Conservation (phyloP, 352 stramenopile species). For the Pythium oligandrum region DNA sequence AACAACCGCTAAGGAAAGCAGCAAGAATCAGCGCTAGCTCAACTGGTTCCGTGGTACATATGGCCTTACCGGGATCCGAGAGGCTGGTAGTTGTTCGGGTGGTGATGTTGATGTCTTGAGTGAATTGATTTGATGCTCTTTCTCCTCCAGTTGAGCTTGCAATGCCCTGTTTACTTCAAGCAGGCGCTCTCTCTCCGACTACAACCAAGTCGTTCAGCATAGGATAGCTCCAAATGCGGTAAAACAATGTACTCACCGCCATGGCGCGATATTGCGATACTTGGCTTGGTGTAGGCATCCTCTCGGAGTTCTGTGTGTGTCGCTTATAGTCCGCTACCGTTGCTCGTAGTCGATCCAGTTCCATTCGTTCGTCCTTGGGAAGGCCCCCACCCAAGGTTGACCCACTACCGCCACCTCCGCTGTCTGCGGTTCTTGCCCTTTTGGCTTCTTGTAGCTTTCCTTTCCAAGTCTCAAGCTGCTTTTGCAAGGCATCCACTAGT, state of each 20-base stretch:
- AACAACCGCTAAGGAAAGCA: no score
- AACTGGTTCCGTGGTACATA: neutral
- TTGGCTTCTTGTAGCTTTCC: constrained; percentile 45
- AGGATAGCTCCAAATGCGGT: neutral
- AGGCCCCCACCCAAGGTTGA: constrained; percentile 10
- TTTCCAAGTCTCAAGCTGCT: constrained; percentile 64
- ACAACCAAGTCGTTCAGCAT: neutral
- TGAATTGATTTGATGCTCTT: constrained; percentile 35
- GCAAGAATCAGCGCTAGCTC: no score
- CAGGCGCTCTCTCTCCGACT: constrained; percentile 71
- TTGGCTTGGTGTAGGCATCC: constrained; percentile 47
- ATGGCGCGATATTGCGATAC: constrained; percentile 45
- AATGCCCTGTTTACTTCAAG: constrained; percentile 43
- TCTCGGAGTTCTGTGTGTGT: constrained; percentile 5
- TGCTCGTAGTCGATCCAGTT: constrained; percentile 43
- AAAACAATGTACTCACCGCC: constrained; percentile 25
- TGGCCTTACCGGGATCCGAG: constrained; percentile 13
- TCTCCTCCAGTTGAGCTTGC: constrained; percentile 57
- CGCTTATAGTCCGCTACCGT: constrained; percentile 33
- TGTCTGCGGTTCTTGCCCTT: constrained; percentile 64
- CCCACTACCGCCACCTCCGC: constrained; percentile 6
- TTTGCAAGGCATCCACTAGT: constrained; percentile 70
- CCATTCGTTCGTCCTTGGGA: constrained; percentile 30
- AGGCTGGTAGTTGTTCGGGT: neutral
- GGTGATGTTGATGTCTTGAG: constrained; percentile 9